These are phyloP conservation scores for Trichoderma guizhouense DNA, from an alignment of 2,329 filamentous ascomycete genomes.

Conservation along the genomic window DNA sequence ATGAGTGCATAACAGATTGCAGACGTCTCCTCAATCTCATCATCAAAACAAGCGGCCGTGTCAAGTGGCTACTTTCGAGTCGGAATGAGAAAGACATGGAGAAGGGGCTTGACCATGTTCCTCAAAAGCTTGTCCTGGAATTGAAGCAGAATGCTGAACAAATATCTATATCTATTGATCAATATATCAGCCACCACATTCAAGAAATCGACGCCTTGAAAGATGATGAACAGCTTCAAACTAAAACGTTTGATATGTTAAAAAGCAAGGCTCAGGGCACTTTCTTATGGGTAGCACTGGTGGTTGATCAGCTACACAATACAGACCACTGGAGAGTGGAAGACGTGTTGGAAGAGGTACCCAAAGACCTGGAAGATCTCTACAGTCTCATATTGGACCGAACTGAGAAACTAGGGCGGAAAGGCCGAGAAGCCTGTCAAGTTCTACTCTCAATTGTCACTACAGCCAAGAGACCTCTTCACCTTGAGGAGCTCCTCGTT, in stretches of 20 bases:
- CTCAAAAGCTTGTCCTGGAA: not conserved
- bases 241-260: rapidly evolving
- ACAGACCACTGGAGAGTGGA: not conserved
- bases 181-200: not conserved
- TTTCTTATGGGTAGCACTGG: not conserved
- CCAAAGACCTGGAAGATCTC: not conserved
- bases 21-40: not conserved
- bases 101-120: not conserved
- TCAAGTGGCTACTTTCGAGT: not conserved
- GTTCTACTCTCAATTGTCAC: not conserved
- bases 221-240: not conserved
- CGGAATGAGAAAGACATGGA: not conserved
- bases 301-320: not conserved
- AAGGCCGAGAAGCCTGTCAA: not conserved
- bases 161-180: not conserved
- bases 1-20: not conserved
- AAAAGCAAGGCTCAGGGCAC: not conserved
- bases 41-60: not conserved
- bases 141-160: not conserved
- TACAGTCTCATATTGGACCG: not conserved
- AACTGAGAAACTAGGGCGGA: not conserved
- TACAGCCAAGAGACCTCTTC: not conserved
- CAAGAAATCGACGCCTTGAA: not conserved
- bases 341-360: not conserved
- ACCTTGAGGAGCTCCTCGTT: not conserved